Conservation (phyloP, 352 stramenopile genomes). For the Globisporangium splendens region DNA sequence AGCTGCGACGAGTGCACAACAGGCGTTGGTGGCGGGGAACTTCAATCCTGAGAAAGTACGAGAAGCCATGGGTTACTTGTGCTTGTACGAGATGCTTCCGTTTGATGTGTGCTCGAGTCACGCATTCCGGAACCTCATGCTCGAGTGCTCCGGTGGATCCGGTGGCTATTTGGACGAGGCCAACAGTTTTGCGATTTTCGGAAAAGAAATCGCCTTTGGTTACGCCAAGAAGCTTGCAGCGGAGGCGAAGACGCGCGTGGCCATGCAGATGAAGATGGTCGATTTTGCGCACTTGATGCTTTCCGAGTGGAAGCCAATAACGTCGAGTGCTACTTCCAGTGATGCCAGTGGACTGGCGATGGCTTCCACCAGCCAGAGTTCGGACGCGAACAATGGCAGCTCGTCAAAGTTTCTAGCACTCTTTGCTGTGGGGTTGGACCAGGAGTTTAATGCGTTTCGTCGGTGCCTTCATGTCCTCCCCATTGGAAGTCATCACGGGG, state of each 20-base stretch:
- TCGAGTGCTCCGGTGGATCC: conserved; percentile 43
- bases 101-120: conserved; percentile 64
- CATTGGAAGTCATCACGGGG: conserved; percentile 13
- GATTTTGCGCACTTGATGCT: conserved; percentile 61
- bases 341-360: not conserved
- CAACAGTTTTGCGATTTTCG: conserved; percentile 36
- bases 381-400: not conserved
- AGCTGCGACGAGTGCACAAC: conserved; percentile 1
- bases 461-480: conserved; percentile 54
- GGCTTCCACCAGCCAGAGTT: conserved; percentile 1
- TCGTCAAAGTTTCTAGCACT: conserved; percentile 32
- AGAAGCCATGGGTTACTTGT: conserved; percentile 55
- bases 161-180: conserved; percentile 33
- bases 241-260: conserved; percentile 40
- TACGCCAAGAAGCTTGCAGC: conserved; percentile 56
- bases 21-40: conserved; percentile 1
- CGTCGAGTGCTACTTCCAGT: not conserved
- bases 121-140: conserved; percentile 52
- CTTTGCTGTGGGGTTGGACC: conserved; percentile 58
- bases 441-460: conserved; percentile 62
- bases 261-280: conserved; percentile 53
- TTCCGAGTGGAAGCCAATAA: conserved; percentile 37
- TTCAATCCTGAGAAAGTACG: conserved; percentile 58
- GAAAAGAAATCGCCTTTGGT: conserved; percentile 36
- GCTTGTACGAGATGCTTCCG: conserved; percentile 63